These are phyloP conservation scores for Colletotrichum incanum DNA, from an alignment of 2,329 filamentous ascomycete genomes.

Conservation along the genomic window DNA sequence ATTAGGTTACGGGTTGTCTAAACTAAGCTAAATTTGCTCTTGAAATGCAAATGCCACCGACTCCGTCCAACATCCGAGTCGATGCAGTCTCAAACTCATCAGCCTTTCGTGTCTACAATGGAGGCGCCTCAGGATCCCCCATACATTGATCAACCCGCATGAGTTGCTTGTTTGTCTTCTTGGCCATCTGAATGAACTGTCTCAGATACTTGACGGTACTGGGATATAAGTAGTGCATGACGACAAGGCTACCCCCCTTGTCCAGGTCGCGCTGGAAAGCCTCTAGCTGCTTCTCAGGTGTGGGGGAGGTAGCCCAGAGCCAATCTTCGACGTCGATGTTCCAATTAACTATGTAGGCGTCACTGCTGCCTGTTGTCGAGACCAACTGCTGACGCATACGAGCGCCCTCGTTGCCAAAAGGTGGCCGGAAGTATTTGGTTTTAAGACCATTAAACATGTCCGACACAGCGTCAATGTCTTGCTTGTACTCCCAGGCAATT, in stretches of 20 bases:
- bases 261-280: constrained; percentile 77
- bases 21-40: background rate
- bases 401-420: constrained; percentile 78
- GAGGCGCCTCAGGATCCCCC: constrained; percentile 54
- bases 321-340: constrained; percentile 81
- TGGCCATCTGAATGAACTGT: constrained; percentile 77
- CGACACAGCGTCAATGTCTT: constrained; percentile 67
- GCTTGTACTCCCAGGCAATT: constrained; percentile 75
- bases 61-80: background rate
- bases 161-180: constrained; percentile 73
- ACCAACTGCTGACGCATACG: constrained; percentile 77
- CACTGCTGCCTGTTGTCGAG: constrained; percentile 62
- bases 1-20: background rate
- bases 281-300: constrained; percentile 77
- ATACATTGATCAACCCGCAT: constrained; percentile 56
- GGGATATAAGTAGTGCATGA: constrained; percentile 79
- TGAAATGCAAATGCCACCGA: background rate
- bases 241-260: constrained; percentile 75
- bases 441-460: constrained; percentile 53
- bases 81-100: background rate
- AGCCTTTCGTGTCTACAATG: constrained; percentile 42
- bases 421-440: constrained; percentile 76
- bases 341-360: constrained; percentile 77
- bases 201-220: constrained; percentile 76
- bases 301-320: constrained; percentile 74